Base-by-base conservation (phyloP, 2,329 filamentous ascomycete genomes). In the Colletotrichum plurivorum region DNA sequence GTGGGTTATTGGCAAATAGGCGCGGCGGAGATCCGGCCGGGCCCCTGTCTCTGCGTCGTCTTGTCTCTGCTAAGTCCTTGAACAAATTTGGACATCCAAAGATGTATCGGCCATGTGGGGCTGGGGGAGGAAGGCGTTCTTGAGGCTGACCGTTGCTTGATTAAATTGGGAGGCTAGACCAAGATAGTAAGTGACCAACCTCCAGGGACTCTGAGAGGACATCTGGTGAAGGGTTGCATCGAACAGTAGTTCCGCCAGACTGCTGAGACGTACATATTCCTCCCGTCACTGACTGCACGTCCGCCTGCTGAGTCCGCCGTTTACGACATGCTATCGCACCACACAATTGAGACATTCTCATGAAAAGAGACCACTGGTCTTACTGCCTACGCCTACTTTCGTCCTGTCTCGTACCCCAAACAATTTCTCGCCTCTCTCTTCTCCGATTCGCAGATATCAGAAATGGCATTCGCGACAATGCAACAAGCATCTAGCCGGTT, bases 391-490 rank as follows among this genome's bases (percentile, higher is more conserved):
- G 36, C 41, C 41, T 16, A 41, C 36, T 43, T 43, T 43, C 13
- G 41, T 43, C 41, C 41, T 16, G 16, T 43, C 41, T 16, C 6
- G 41, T 6, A 41, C 20, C 7, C n/a, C 46, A 51, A 51, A 27
- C 9, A 25, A 25, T 8, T 15, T 51, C 48, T 25, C 48, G 20
- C 8, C 20, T 51, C 20, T 12, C 18, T 51, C 48, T 27, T 25
- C 9, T 13, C 8, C 48, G 20, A 25, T 25, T 13, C 27, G 48
- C 8, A 22, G 48, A 9, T 51, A 51, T 13, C 9, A 22, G 13
- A 51, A 51, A 25, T 51, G 48, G 22, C 48, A 22, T 51, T 25
- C 48, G 22, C 20, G 12, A 51, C 48, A 51, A 51, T 51, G 48
- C n/a, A 51, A 51, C 18, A 20, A 27, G 48, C 22, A 51, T 5